Evolutionary conservation across 768 basidiomycete species (phyloP).

Genomic region (Hemileccinum impolitum): DNA sequence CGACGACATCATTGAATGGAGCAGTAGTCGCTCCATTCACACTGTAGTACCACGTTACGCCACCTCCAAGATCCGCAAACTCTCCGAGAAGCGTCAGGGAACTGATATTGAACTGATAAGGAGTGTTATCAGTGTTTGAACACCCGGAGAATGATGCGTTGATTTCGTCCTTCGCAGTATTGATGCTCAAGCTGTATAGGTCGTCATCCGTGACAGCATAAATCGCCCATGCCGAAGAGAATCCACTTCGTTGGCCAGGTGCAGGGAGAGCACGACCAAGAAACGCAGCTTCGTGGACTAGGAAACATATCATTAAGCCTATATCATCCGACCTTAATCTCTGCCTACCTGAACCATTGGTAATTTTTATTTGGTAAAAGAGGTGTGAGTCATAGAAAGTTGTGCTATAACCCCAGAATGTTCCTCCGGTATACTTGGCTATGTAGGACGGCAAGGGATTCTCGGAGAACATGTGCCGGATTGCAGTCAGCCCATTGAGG

Average conservation of each 20-base stretch:
- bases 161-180: neutral
- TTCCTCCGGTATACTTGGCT: conserved; percentile 3
- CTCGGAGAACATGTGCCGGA: conserved; percentile 14
- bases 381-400: conserved; percentile 11
- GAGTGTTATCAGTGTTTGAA: neutral
- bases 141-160: conserved; percentile 12
- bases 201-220: conserved; percentile 13
- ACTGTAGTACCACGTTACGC: conserved; percentile 9
- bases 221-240: conserved; percentile 9
- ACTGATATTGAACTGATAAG: conserved; percentile 10
- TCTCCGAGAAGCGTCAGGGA: neutral
- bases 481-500: conserved; percentile 4
- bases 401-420: conserved; percentile 12
- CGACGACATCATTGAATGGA: neutral
- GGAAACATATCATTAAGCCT: neutral
- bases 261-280: conserved; percentile 13
- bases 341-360: conserved; percentile 9
- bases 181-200: conserved; percentile 2
- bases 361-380: conserved; percentile 12
- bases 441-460: conserved; percentile 2
- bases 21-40: conserved; percentile 8
- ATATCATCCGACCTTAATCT: too few relatives aligned
- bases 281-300: conserved; percentile 13
- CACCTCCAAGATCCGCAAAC: conserved; percentile 12
- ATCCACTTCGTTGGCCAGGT: neutral